Percentiles rank a stretch among this genome's conserved stretches.
phyloP scores from a whole-genome alignment of 257 asterid genomes.

The Solanum chmielewskii region DNA sequence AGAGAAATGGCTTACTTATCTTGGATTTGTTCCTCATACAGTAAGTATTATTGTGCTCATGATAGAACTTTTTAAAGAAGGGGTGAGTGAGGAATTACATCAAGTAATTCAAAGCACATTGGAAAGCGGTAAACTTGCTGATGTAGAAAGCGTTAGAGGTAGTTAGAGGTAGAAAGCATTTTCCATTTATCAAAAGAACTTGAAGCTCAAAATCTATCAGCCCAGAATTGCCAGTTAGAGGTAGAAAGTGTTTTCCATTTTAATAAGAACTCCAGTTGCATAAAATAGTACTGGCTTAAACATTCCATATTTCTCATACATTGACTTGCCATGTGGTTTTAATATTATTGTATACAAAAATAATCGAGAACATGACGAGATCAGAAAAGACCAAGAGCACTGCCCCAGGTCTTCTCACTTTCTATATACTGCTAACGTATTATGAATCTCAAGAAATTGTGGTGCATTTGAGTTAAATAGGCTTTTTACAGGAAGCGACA shows the following conservation, averaged over 20 bases:
- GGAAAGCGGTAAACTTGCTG: constrained; percentile 46
- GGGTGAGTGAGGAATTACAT: constrained; percentile 41
- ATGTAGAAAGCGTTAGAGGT: constrained; percentile 4
- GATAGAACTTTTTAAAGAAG: constrained; percentile 50
- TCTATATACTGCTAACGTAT: not conserved
- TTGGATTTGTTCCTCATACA: constrained; percentile 51
- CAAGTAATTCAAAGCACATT: constrained; percentile 36
- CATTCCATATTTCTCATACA: not conserved
- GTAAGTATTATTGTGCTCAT: constrained; percentile 48
- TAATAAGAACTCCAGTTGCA: not conserved
- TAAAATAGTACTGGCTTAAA: not conserved
- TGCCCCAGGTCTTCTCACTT: not conserved
- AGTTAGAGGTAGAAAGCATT: too few relatives aligned
- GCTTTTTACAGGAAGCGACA: not conserved
- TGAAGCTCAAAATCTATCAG: not conserved
- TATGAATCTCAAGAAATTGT: not conserved
- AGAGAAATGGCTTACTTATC: constrained; percentile 35
- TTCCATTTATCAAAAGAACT: not conserved
- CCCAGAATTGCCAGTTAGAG: not conserved
- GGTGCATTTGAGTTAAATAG: not conserved
- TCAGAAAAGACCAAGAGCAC: not conserved
- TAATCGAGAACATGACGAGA: not conserved
- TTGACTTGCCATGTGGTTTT: not conserved
- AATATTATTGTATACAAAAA: not conserved
- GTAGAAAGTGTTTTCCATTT: not conserved